Evolutionary conservation across 345 rosid genomes (phyloP), one percentile per base, ranked within the genome.

Genomic region (Litchi chinensis): DNA sequence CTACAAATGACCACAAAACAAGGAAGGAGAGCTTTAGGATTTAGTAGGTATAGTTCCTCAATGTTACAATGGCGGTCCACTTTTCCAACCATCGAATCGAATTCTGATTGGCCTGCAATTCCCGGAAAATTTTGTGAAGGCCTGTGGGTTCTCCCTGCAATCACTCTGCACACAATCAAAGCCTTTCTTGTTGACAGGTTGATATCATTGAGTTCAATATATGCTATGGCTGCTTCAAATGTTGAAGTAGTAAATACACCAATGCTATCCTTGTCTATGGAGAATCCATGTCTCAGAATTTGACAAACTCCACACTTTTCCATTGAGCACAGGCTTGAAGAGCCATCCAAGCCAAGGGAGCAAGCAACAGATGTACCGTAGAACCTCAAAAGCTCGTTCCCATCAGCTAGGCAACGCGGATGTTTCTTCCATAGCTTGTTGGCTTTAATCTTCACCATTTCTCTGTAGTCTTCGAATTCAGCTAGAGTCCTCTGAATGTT

Each of bases 381-480:
- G 81, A 92, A 94, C 40, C 94, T 88, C 65, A 91, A 82, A 8
- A 92, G 86, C 86, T 89, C 95, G 48, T 92, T 94, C 15, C 97
- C 98, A 76, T 92, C 98, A 0, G 95, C 98, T 52, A 86, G 66
- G 78, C 91, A 89, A 0, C 98, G 94, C 16, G 94, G 84, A 63
- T 94, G 90, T 75, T 84, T 85, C 77, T 85, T 86, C 3, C 83
- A 37, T 37, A 83, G 81, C 81, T 86, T 92, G 83, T 71, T 88
- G 2, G 94, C 92, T 79, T 85, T 82, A 39, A 82, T 79, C 65
- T 87, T 94, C 37, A 91, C 93, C 54, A 79, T 65, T 66, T 88
- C 93, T 80, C 97, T 86, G 59, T 89, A 83, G 57, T 89, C 88
- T 73, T 92, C 97, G 57, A 92, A 94, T 48, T 78, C 83, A 65